phyloP scores from a whole-genome alignment of 2,329 filamentous ascomycete species.

The Penicillium rolfsii region DNA sequence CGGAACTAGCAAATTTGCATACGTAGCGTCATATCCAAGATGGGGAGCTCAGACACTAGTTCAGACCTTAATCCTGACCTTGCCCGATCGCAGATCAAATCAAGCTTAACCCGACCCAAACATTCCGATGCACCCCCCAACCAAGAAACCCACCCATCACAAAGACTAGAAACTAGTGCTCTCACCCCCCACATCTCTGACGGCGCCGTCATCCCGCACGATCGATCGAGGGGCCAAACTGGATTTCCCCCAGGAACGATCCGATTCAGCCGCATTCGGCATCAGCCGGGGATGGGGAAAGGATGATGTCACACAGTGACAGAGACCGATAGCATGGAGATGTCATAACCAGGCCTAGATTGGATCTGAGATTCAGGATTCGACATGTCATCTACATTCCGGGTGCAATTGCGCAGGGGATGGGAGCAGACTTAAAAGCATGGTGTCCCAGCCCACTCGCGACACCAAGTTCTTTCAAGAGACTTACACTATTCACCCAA shows the following conservation, averaged over 20 bases:
- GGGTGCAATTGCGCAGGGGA: background rate
- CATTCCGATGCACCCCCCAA: background rate
- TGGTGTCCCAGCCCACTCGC: background rate
- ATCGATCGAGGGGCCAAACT: slow-evolving; percentile 4
- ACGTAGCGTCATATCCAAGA: background rate
- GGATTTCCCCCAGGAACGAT: background rate
- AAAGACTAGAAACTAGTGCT: background rate
- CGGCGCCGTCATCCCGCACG: background rate
- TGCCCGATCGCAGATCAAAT: background rate
- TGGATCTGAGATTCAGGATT: background rate
- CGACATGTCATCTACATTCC: background rate
- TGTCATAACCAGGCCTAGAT: background rate
- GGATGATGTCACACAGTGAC: slow-evolving; percentile 5
- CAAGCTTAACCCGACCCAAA: background rate
- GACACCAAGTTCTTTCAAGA: background rate
- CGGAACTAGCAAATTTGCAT: background rate
- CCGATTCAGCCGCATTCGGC: slow-evolving; percentile 6
- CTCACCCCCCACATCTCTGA: background rate
- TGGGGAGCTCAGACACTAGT: background rate
- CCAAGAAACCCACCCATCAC: background rate
- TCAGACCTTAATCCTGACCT: background rate
- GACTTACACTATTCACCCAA: background rate
- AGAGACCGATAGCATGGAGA: background rate
- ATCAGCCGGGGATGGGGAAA: background rate
- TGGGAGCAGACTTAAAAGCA: background rate